A percentile compares a stretch with the other conserved stretches of the same genome.
These are phyloP conservation scores for Talaromyces albobiverticillius DNA, from an alignment of 2,329 filamentous ascomycete genomes.

Conservation along the genomic window DNA sequence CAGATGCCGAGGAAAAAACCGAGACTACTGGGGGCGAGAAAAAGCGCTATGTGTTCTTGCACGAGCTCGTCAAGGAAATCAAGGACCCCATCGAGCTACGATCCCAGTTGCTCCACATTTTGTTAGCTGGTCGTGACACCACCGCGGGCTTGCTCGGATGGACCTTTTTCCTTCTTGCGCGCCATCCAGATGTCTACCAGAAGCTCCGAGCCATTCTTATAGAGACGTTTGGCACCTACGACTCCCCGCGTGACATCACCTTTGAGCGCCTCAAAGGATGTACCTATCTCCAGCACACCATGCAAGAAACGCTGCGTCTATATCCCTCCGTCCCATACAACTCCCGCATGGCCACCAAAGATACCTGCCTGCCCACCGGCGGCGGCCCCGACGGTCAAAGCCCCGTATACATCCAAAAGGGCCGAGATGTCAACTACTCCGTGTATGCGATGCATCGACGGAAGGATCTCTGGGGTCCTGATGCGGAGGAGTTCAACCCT, in stretches of 20 bases:
- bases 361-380: slow-evolving; percentile 12
- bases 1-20: slow-evolving; percentile 1
- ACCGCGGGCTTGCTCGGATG: slow-evolving; percentile 48
- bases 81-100: slow-evolving; percentile 47
- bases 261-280: slow-evolving; percentile 24
- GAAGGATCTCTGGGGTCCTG: slow-evolving; percentile 46
- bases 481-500: slow-evolving; percentile 47
- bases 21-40: slow-evolving; percentile 1
- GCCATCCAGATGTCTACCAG: slow-evolving; percentile 23
- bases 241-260: slow-evolving; percentile 23
- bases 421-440: slow-evolving; percentile 62
- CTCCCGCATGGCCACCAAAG: slow-evolving; percentile 43
- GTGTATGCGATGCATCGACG: slow-evolving; percentile 68
- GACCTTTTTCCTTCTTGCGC: slow-evolving; percentile 37
- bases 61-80: slow-evolving; percentile 46
- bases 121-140: slow-evolving; percentile 54
- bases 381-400: slow-evolving; percentile 33
- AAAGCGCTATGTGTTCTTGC: slow-evolving; percentile 47
- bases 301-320: slow-evolving; percentile 33
- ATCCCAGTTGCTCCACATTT: slow-evolving; percentile 50
- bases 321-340: slow-evolving; percentile 53
- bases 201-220: slow-evolving; percentile 25
- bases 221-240: slow-evolving; percentile 9
- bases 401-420: slow-evolving; percentile 65
- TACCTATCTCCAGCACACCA: slow-evolving; percentile 14